Base-by-base conservation (phyloP, 495 filamentous ascomycete genomes). In the Annulohypoxylon bovei region DNA sequence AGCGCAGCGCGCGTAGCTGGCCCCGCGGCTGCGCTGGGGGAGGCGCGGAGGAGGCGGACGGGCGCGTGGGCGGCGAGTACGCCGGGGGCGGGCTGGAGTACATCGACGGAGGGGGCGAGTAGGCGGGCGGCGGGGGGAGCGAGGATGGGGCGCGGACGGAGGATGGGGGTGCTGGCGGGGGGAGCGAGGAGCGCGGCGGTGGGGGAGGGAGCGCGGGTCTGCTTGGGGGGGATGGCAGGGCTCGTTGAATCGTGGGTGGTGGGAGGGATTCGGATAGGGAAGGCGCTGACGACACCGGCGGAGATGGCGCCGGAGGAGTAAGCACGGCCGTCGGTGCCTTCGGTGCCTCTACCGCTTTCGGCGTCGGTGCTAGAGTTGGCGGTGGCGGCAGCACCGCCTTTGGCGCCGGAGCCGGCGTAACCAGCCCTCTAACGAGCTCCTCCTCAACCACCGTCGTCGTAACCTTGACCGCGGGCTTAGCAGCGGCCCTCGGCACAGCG, bases 1-100 rank as follows among this genome's bases (percentile, higher is more conserved):
- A 49, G 9, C 40, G 64, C 6, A 66, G 52, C 16, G 71, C 56
- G 47, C 50, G 52, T 0, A 61, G 64, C 4, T 65, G 50, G 16
- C 40, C 53, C 22, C 23, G 58, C 22, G 49, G 65, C 12, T 40
- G 33, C 0, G 35, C 8, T 2, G 37, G 30, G 5, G 47, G 44
- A 6, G 65, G 49, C 11, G 58, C 40, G 0, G 39, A 22, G 46
- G 12, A 16, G 42, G 27, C 23, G 39, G 44, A 25, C 6, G 37
- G 12, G 1, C 39, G 39, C 0, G 39, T 20, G 1, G 39, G 39
- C 1, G 39, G 39, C 3, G 39, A 42, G 39, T 7, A 25, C 1
- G 65, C 57, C 1, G 33, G 32, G 33, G 12, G 20, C 22, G 16
- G 32, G 30, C 39, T 42, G 39, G n/a, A 18, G n/a, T 40, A 14